Percentiles rank a stretch among this genome's conserved stretches.
phyloP scores from a whole-genome alignment of 371 early-diverging fungal genomes.

The Mortierella polycephala region DNA sequence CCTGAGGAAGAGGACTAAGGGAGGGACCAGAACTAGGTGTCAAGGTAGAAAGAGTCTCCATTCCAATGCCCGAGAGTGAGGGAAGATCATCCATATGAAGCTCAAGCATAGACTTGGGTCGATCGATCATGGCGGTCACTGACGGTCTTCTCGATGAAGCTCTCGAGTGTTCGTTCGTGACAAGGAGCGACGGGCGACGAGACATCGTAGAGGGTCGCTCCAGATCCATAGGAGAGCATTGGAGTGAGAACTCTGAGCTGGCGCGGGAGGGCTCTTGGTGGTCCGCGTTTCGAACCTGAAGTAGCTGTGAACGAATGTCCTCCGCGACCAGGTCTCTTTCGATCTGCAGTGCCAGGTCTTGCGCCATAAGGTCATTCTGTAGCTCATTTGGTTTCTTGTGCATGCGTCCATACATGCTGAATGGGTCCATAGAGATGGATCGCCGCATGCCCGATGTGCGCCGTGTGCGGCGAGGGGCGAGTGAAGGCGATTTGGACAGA shows the following conservation, averaged over 20 bases:
- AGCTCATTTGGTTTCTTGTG: slow-evolving; percentile 13
- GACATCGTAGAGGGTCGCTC: slow-evolving; percentile 9
- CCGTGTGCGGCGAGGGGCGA: slow-evolving; percentile 17
- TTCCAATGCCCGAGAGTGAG: not conserved
- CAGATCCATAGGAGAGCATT: slow-evolving; percentile 39
- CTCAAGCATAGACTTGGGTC: slow-evolving; percentile 18
- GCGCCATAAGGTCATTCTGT: slow-evolving; percentile 20
- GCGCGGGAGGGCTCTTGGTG: slow-evolving; percentile 30
- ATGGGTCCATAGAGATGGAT: slow-evolving; percentile 31
- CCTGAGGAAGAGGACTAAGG: not conserved
- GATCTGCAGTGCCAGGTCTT: slow-evolving; percentile 18
- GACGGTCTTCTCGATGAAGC: slow-evolving; percentile 1
- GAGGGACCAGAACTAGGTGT: not conserved
- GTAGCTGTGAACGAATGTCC: slow-evolving; percentile 18
- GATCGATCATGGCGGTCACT: not conserved
- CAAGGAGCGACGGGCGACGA: slow-evolving; percentile 1
- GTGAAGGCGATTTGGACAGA: slow-evolving; percentile 10
- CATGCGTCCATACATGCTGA: slow-evolving; percentile 13
- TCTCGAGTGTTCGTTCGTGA: not conserved
- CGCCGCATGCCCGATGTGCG: slow-evolving; percentile 35
- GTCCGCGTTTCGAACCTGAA: slow-evolving; percentile 16
- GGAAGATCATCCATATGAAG: slow-evolving; percentile 8
- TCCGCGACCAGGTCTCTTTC: slow-evolving; percentile 23
- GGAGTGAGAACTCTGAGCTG: slow-evolving; percentile 36
- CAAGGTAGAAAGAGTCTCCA: not conserved